Evolutionary conservation across 2,329 filamentous ascomycete species (phyloP), one percentile per base, ranked within the genome.

Genomic region (Capronia epimyces): DNA sequence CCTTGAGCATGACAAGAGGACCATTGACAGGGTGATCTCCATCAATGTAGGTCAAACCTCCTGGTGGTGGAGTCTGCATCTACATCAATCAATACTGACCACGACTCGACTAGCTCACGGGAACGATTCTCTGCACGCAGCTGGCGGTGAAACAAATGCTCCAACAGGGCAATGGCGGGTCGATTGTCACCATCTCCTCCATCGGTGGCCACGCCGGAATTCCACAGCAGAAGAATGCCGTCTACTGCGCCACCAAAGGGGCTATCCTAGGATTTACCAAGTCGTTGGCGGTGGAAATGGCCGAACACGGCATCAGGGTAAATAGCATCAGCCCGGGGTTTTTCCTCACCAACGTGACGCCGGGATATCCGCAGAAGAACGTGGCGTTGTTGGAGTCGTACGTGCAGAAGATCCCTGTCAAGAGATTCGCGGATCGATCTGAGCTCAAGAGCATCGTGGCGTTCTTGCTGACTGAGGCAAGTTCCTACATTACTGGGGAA

Each of bases 111-210:
- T n/a, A 77, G 52, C 67, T 71, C 15, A 60, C 66, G 43, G 73
- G 73, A 1, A 63, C 70, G 2, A 75, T 71, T 56, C 74, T 71
- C 52, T 69, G 66, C 7, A 73, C 75, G 0, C 72, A 78, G 56
- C 61, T 74, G 7, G 75, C 74, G 1, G 75, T 73, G 0, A 68
- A 71, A 51, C 70, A 73, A 24, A 79, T 80, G 71, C 73, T 76
- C 27, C 65, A 67, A 1, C 78, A 75, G 55, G 70, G 69, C 1
- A 77, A 75, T 0, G 50, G 53, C 15, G 56, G 56, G 13, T 57
- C 52, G n/a, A 58, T 59, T 32, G 57, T 61, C 18, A 44, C 60
- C 43, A 52, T 61, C 18, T 57, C 52, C n/a, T 61, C 59, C n/a
- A 54, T 62, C 20, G 41, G 51, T 31, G 52, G 52, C 10, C 34